Evolutionary conservation across 169 alveolate genomes (phyloP).

Genomic region (Cryptosporidium canis): DNA sequence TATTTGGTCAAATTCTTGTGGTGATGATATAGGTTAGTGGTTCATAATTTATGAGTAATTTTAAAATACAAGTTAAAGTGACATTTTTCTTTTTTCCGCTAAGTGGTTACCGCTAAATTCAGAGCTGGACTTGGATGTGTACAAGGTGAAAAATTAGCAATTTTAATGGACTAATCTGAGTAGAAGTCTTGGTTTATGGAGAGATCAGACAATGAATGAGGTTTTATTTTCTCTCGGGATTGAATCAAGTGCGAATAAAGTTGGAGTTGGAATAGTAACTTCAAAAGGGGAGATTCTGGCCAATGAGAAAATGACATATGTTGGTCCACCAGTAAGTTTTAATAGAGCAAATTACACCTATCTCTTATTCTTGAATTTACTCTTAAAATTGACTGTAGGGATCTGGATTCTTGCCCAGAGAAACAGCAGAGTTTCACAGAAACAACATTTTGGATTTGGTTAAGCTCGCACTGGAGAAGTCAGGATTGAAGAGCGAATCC

Average conservation of each 20-base stretch:
- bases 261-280: slow-evolving; percentile 95
- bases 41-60: background rate
- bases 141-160: background rate
- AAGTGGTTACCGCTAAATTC: background rate
- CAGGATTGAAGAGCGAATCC: slow-evolving; percentile 86
- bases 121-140: background rate
- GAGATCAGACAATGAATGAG: slow-evolving; percentile 46
- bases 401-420: slow-evolving; percentile 97
- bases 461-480: slow-evolving; percentile 86
- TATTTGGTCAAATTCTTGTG: too few species aligned
- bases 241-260: slow-evolving; percentile 98
- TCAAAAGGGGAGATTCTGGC: slow-evolving; percentile 92
- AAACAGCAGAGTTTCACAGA: slow-evolving; percentile 96
- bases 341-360: background rate
- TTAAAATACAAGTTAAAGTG: background rate
- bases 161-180: background rate
- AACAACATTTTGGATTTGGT: slow-evolving; percentile 88
- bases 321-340: slow-evolving; percentile 94
- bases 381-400: slow-evolving; percentile 69
- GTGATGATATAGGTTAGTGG: background rate
- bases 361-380: background rate
- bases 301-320: slow-evolving; percentile 94
- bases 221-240: slow-evolving; percentile 89
- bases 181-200: background rate
- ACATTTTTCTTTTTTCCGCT: background rate